phyloP scores from a whole-genome alignment of 306 rosid species.

The Coriaria nepalensis region DNA sequence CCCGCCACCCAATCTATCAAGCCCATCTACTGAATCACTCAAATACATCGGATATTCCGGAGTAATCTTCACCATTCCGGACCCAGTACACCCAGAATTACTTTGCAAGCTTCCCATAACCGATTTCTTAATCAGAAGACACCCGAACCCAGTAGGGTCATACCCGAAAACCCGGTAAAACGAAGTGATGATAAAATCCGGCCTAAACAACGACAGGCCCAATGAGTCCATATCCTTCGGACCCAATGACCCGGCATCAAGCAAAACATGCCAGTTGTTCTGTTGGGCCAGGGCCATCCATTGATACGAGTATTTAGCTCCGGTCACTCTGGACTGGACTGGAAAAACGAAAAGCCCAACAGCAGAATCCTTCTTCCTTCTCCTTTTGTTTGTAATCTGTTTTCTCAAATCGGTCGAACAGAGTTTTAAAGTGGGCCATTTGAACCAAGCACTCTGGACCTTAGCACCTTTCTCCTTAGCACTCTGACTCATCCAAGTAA shows the following conservation, averaged over 20 bases:
- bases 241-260: slow-evolving; percentile 94
- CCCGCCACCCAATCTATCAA: slow-evolving; percentile 45
- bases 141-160: slow-evolving; percentile 97
- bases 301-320: slow-evolving; percentile 49
- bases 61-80: slow-evolving; percentile 94
- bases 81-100: slow-evolving; percentile 83
- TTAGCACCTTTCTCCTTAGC: slow-evolving; percentile 91
- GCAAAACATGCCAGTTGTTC: slow-evolving; percentile 95
- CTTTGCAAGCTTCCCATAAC: slow-evolving; percentile 84
- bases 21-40: slow-evolving; percentile 76
- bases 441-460: slow-evolving; percentile 82
- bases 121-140: slow-evolving; percentile 85
- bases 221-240: slow-evolving; percentile 99
- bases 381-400: slow-evolving; percentile 53
- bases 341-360: slow-evolving; percentile 28
- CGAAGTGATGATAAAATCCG: slow-evolving; percentile 85
- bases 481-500: slow-evolving; percentile 89
- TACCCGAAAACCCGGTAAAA: slow-evolving; percentile 91
- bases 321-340: slow-evolving; percentile 28
- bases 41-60: slow-evolving; percentile 79
- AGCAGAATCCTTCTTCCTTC: slow-evolving; percentile 24
- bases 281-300: slow-evolving; percentile 99
- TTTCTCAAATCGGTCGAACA: slow-evolving; percentile 90
- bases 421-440: slow-evolving; percentile 92
- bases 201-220: slow-evolving; percentile 85